A percentile compares a stretch with the other conserved stretches of the same genome.
Conservation (phyloP, 129 eudicot species). For the Lactuca saligna region DNA sequence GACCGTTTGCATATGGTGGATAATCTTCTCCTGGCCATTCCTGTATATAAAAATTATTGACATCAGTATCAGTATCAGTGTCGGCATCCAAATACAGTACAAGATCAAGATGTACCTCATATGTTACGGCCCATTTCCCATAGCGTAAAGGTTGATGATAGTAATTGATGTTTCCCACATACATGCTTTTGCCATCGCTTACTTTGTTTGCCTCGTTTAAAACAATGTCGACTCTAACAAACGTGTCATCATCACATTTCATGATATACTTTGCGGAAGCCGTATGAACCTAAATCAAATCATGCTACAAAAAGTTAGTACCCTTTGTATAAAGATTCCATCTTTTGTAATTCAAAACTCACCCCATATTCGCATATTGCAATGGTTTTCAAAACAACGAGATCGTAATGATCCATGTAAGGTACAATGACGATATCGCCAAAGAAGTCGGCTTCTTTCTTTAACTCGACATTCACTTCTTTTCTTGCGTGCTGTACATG, state of each 20-base stretch:
- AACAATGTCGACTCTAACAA: slow-evolving; percentile 67
- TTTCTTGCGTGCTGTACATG: slow-evolving; percentile 61
- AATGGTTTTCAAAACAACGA: slow-evolving; percentile 86
- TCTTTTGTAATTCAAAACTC: slow-evolving; percentile 25
- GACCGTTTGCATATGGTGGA: slow-evolving; percentile 71
- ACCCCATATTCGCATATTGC: slow-evolving; percentile 94
- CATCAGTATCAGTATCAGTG: neutral
- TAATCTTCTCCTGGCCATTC: slow-evolving; percentile 72
- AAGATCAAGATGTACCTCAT: slow-evolving; percentile 31
- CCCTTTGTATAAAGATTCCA: neutral
- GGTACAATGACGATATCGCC: slow-evolving; percentile 90
- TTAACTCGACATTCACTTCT: slow-evolving; percentile 70
- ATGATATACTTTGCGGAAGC: slow-evolving; percentile 74
- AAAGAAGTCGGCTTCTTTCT: slow-evolving; percentile 90
- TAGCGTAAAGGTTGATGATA: slow-evolving; percentile 71
- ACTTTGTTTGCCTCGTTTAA: slow-evolving; percentile 55
- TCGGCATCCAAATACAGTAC: neutral
- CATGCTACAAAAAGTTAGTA: slow-evolving; percentile 22
- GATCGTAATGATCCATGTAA: slow-evolving; percentile 90
- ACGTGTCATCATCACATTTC: slow-evolving; percentile 98
- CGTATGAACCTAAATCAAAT: slow-evolving; percentile 51
- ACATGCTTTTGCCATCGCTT: slow-evolving; percentile 53
- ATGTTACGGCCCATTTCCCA: slow-evolving; percentile 37
- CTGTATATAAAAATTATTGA: slow-evolving; percentile 21
- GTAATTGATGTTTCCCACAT: slow-evolving; percentile 79